Base-by-base conservation (phyloP, 495 filamentous ascomycete genomes). In the Usnea hakonensis region DNA sequence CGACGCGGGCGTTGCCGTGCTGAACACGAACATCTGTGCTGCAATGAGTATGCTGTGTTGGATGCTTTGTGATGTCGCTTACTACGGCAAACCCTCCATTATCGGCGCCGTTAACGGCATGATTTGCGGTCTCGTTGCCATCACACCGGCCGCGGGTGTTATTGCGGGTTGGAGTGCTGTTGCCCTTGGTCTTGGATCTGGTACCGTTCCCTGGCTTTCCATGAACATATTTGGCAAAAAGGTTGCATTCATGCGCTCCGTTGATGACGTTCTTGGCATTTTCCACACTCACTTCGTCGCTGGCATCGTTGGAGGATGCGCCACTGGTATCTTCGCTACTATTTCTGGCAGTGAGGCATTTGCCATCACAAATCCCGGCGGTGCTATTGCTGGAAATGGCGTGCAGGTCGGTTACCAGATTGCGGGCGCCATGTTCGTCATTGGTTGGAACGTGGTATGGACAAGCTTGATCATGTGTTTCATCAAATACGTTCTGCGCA, bases 131-230 rank as follows among this genome's bases (percentile, higher is more conserved):
- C 73, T 83, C 26, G 81, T 83, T 35, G 78, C 77, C 35, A 83
- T 83, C 67, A 83, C 81, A 3, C 81, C 81, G 9, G 80, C 79
- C 43, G 81, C 81, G 26, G 81, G 81, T 64, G 75, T 83, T 23
- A 76, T 83, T 35, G 76, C 81, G 1, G 81, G 81, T 50, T 83
- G 81, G 81, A 79, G 79, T 55, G 81, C 81, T 37, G 78, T 83
- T 64, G 66, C 76, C 33, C 74, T 83, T 48, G 81, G 81, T 59
- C 58, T 75, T 52, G 76, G 73, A 62, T 78, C 77, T 11, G 81
- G 81, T 32, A 74, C 69, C 33, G 74, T 83, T 56, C 81, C 81
- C 2, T 83, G 81, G 80, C 54, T 81, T 23, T 73, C 72, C 23
- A 81, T 83, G 79, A 83, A 82, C 69, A 69, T 82, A 32, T 66